These are phyloP conservation scores for Macrotyloma uniflorum DNA, from an alignment of 306 rosid species.

Conservation along the genomic window DNA sequence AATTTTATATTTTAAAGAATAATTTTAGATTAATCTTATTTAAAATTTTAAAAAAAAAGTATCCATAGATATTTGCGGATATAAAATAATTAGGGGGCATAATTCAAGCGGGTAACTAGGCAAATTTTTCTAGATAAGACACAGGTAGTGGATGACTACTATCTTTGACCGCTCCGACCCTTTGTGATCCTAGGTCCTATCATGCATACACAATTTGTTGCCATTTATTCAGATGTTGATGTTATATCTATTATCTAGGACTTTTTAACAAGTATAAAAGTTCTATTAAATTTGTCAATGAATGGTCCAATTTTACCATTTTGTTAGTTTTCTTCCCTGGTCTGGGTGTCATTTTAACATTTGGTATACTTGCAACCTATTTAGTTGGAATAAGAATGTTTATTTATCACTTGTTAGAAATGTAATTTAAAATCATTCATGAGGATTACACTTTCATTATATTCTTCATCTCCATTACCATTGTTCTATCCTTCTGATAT, in stretches of 20 bases:
- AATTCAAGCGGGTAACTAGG: no score
- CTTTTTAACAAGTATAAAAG: background rate
- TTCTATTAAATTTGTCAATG: background rate
- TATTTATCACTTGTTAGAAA: conserved; percentile 1
- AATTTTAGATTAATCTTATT: no score
- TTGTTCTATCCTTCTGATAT: background rate
- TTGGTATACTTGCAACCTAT: background rate
- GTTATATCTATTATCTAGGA: background rate
- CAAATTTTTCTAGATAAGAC: no score
- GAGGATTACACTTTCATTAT: background rate
- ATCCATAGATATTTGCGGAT: no score
- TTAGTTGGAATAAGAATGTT: background rate
- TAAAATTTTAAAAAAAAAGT: no score
- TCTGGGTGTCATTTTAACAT: background rate
- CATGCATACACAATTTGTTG: background rate
- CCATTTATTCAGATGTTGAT: background rate
- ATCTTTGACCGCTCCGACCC: no score
- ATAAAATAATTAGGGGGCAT: no score
- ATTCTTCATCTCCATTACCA: background rate
- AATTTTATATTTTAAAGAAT: no score
- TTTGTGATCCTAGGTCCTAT: background rate
- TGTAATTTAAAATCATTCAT: background rate
- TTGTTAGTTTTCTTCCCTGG: background rate
- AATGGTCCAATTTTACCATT: background rate
- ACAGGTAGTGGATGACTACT: no score